Evolutionary conservation across 441 rosid species (phyloP).

Genomic region (Daphne laureola): DNA sequence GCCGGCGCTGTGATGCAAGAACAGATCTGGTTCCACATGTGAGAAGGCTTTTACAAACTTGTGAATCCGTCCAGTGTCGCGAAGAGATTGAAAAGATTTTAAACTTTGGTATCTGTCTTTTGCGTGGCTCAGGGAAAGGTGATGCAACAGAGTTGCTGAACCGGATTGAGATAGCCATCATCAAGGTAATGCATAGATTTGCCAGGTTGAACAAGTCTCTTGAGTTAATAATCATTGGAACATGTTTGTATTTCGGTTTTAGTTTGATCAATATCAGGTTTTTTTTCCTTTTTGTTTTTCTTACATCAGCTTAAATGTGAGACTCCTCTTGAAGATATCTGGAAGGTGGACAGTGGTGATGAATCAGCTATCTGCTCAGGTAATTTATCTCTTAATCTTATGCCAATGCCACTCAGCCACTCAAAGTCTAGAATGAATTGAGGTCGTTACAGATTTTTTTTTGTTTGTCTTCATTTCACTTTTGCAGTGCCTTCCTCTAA

Average conservation of each 20-base stretch:
- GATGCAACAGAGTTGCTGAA: conserved; percentile 40
- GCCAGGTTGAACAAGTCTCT: conserved; percentile 2
- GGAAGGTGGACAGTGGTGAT: conserved; percentile 39
- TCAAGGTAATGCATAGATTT: conserved; percentile 39
- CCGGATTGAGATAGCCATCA: conserved; percentile 39
- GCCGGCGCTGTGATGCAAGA: conserved; percentile 78
- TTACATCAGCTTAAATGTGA: conserved; percentile 61
- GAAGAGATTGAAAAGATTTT: conserved; percentile 56
- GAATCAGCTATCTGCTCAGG: conserved; percentile 33
- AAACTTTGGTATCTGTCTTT: conserved; percentile 46
- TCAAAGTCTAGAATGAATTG: too few species aligned
- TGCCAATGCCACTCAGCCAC: neutral
- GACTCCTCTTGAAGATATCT: conserved; percentile 39
- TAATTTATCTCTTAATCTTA: conserved; percentile 19
- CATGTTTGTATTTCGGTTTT: conserved; percentile 8
- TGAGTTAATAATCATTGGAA: conserved; percentile 6
- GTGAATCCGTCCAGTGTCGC: conserved; percentile 43
- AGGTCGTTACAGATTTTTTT: too few species aligned
- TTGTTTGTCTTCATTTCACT: too few species aligned
- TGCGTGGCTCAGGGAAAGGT: conserved; percentile 48
- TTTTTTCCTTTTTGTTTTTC: too few species aligned
- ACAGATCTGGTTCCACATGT: conserved; percentile 65
- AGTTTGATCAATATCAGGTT: conserved; percentile 23
- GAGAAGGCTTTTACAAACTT: conserved; percentile 38
- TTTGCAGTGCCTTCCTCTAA: too few species aligned